These are phyloP conservation scores for Singerocomus rubriflavus DNA, from an alignment of 1,284 basidiomycete species.

Conservation along the genomic window DNA sequence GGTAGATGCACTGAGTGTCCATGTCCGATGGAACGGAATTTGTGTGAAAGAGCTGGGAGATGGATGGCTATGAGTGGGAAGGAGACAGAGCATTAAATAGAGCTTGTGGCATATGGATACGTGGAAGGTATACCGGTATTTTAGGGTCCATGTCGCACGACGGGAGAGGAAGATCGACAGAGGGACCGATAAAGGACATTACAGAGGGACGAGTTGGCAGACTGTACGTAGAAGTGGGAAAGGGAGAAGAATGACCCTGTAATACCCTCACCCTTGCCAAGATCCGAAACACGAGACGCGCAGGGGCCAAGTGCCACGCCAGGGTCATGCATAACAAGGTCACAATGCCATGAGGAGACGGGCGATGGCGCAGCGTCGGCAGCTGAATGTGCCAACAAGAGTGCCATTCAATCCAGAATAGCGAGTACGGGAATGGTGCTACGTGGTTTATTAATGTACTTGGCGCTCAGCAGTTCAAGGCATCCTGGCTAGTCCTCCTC, in stretches of 20 bases:
- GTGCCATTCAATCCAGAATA: slow-evolving; percentile 15
- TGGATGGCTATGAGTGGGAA: slow-evolving; percentile 17
- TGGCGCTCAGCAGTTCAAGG: background rate
- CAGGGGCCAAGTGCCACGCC: no score
- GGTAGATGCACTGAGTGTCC: slow-evolving; percentile 17
- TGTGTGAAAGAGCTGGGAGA: slow-evolving; percentile 28
- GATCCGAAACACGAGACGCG: background rate
- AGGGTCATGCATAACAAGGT: no score
- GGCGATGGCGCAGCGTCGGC: no score
- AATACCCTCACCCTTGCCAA: background rate
- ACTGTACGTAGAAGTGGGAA: background rate
- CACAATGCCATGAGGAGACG: no score
- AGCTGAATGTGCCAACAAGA: slow-evolving; percentile 1
- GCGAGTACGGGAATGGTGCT: slow-evolving; percentile 17
- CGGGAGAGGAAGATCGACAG: background rate
- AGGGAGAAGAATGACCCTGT: background rate
- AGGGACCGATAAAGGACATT: slow-evolving; percentile 9
- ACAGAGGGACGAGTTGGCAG: background rate
- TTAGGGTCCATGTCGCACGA: slow-evolving; percentile 8
- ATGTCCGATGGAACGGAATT: slow-evolving; percentile 27
- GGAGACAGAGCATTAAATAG: background rate
- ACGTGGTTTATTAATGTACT: background rate
- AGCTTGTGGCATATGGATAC: background rate
- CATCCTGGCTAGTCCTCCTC: no score
- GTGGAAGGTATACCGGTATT: slow-evolving; percentile 23